phyloP scores from a whole-genome alignment of 1,284 basidiomycete species.

The Schizophyllum commune region DNA sequence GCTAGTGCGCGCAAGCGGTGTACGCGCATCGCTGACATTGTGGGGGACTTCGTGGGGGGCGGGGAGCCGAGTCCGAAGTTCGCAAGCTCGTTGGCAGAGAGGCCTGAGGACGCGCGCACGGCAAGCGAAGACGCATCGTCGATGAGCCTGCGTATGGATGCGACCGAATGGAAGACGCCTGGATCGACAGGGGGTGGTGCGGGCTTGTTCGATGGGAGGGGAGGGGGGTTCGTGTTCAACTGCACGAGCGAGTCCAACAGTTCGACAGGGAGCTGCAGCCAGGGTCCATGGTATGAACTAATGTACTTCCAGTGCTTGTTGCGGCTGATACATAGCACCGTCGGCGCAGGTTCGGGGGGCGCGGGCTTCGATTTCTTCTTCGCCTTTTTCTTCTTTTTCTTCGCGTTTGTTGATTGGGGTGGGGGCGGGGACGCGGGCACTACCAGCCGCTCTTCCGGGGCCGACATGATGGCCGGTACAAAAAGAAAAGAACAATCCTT shows the following conservation, averaged over 20 bases:
- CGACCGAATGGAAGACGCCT: conserved; percentile 69
- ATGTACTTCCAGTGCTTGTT: conserved; percentile 87
- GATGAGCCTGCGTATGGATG: conserved; percentile 65
- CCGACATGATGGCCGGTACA: background rate
- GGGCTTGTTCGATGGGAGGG: conserved; percentile 44
- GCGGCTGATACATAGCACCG: conserved; percentile 71
- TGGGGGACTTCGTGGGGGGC: background rate
- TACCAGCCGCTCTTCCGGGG: background rate
- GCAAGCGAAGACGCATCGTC: conserved; percentile 80
- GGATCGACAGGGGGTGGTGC: conserved; percentile 79
- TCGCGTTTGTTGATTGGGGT: conserved; percentile 16
- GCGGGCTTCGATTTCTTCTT: background rate
- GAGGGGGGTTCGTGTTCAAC: conserved; percentile 66
- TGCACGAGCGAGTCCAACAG: conserved; percentile 70
- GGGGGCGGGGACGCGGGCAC: no score
- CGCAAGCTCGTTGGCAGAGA: conserved; percentile 58
- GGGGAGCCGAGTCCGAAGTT: background rate
- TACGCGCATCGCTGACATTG: conserved; percentile 72
- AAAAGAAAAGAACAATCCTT: background rate
- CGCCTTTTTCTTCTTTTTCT: background rate
- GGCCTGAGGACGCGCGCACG: conserved; percentile 71
- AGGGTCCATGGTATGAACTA: conserved; percentile 81
- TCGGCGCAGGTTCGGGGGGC: conserved; percentile 20
- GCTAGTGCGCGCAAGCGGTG: conserved; percentile 70
- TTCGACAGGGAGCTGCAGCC: conserved; percentile 80